A percentile compares a stretch with the other conserved stretches of the same genome.
Evolutionary conservation across 805 yeast species (phyloP).

Genomic region (Scheffersomyces coipomensis): DNA sequence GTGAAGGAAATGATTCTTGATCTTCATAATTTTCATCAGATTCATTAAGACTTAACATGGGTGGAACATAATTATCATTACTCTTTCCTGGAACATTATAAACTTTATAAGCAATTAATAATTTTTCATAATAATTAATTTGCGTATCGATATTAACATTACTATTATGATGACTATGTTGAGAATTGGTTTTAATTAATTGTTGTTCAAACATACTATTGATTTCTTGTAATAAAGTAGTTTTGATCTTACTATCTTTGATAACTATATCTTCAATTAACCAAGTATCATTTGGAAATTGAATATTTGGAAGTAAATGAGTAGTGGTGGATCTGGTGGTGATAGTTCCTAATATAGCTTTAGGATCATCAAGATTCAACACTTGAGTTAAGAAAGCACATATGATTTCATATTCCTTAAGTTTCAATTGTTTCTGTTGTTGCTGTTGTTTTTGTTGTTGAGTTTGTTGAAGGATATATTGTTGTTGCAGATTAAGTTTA

Average conservation of each 20-base stretch:
- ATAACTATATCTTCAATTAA: constrained; percentile 26
- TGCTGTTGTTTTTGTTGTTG: no score
- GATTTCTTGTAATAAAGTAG: constrained; percentile 28
- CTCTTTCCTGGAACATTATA: constrained; percentile 18
- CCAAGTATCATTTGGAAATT: constrained; percentile 39
- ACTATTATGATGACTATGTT: not conserved
- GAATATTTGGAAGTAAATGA: constrained; percentile 13
- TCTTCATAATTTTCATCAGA: not conserved
- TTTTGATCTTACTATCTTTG: constrained; percentile 30
- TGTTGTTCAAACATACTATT: constrained; percentile 27
- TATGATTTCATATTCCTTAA: constrained; percentile 21
- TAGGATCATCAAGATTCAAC: constrained; percentile 16
- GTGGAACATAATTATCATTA: not conserved
- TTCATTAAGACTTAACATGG: not conserved
- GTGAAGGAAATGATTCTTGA: not conserved
- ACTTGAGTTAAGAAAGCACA: constrained; percentile 22
- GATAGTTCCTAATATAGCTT: not conserved
- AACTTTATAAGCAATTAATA: constrained; percentile 32
- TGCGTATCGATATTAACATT: constrained; percentile 4
- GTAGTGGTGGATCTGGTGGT: not conserved
- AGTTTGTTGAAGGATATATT: no score
- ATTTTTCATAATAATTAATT: constrained; percentile 27
- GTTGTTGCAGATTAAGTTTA: no score
- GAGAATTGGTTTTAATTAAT: constrained; percentile 3
- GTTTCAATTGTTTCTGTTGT: not conserved